Base-by-base conservation (phyloP, 2,329 filamentous ascomycete species). In the Sclerotinia glacialis region DNA sequence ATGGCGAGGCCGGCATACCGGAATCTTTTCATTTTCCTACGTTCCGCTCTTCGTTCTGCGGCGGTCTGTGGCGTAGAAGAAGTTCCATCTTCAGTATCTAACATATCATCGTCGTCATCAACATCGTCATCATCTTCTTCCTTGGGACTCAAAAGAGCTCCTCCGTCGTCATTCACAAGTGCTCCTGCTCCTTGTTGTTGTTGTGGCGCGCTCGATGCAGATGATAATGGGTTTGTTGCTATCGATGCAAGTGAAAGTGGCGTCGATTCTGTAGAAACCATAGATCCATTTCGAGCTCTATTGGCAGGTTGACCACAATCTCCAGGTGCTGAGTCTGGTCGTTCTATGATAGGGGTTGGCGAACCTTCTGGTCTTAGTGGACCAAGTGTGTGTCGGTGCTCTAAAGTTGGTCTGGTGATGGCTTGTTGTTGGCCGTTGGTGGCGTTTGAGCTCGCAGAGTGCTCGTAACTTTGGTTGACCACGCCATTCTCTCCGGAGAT, bases 11-110 rank as follows among this genome's bases (percentile, higher is more conserved):
- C 18, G 65, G 66, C 78, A 71, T 82, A 91, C 89, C 90, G 86
- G 76, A 94, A 94, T 67, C 91, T 83, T 82, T 94, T 94, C 90
- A 88, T 89, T 77, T 89, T 89, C 70, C 84, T 82, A 63, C 83
- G 80, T 72, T 82, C 85, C 67, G 81, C 86, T 46, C 81, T 82
- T 67, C 82, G 81, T 75, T 87, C 86, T 40, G 85, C 85, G 28
- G 81, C 82, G 11, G 82, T 86, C 73, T 83, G 83, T 44, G 81
- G 79, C n/a, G 74, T 54, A 23, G 37, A 49, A 31, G 65, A 67
- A n/a, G 76, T 72, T 46, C 71, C 73, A 50, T 83, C 82, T 42
- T 79, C 79, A 23, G 74, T 80, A 50, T 86, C 84, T 47, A 75
- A 59, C 79, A 84, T 83, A 34, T 85, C 83, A 50, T 88, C 85